Evolutionary conservation across 805 yeast species (phyloP), one percentile per base, ranked within the genome.

Genomic region (Metschnikowia shivogae): DNA sequence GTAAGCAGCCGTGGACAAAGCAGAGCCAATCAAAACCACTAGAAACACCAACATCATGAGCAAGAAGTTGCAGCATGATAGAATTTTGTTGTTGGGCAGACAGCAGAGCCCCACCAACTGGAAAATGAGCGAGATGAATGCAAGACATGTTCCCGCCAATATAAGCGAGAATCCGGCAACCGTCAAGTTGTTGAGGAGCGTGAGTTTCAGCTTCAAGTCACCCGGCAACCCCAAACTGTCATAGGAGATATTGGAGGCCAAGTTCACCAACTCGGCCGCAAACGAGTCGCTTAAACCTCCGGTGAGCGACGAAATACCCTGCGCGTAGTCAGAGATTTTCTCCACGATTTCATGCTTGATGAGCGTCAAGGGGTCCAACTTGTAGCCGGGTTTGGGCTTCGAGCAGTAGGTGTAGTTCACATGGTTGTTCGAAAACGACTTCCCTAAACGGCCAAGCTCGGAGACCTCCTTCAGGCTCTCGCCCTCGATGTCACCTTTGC

Each of bases 1-100:
- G 65, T 68, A 84, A n/a, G 77, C 68, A 13, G 82, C 93, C 0
- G 92, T 84, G 26, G 84, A 70, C 19, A 83, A 65, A 12, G 74
- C 87, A 26, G 80, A 13, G 10, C 78, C 71, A 11, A 77, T 49
- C 7, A 74, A 27, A 0, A 78, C 67, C 17, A 77, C 34, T 6
- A 84, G 36, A 38, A 74, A 63, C 6, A 81, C 73, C 27, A 76
- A 47, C 43, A 71, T 63, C 52, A 76, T 68, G n/a, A 68, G 65
- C 42, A 73, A 43, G 48, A 67, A 68, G 56, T 68, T 68, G 64
- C 55, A 74, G 74, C 61, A 72, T 60, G 70, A 70, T 64, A 58
- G 77, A 61, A 57, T 73, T 57, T 65, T 72, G 55, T 44, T 76
- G 72, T 51, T 70, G 39, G 58, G 83, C 44, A 55, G 73, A 57